These are phyloP conservation scores for Aspergillus egyptiacus DNA, from an alignment of 495 filamentous ascomycete species.

Conservation along the genomic window DNA sequence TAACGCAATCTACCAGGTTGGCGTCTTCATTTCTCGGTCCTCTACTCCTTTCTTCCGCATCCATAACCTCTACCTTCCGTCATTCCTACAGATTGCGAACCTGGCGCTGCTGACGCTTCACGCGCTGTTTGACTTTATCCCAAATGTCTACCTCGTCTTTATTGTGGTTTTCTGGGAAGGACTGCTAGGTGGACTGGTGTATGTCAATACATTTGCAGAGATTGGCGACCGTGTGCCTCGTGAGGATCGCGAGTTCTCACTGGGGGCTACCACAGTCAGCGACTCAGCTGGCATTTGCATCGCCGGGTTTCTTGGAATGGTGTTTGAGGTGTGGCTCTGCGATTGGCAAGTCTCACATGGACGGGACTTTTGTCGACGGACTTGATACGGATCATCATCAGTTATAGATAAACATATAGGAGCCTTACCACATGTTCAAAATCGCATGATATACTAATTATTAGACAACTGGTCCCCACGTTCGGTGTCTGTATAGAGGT, in stretches of 20 bases:
- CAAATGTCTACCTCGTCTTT: constrained; percentile 77
- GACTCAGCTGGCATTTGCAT: constrained; percentile 88
- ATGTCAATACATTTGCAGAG: constrained; percentile 92
- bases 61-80: constrained; percentile 72
- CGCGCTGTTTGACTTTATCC: constrained; percentile 70
- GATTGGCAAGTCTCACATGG: constrained; percentile 73
- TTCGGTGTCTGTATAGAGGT: not conserved
- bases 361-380: constrained; percentile 63
- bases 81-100: constrained; percentile 77
- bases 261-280: constrained; percentile 85
- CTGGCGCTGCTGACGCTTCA: constrained; percentile 68
- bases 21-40: constrained; percentile 90
- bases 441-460: no score
- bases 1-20: constrained; percentile 84
- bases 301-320: constrained; percentile 79
- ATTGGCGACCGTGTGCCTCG: constrained; percentile 72
- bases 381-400: not conserved
- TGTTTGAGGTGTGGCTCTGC: constrained; percentile 78
- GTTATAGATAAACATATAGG: not conserved
- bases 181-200: constrained; percentile 80
- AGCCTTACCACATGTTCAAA: no score
- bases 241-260: constrained; percentile 80
- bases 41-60: constrained; percentile 81
- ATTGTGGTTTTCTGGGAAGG: constrained; percentile 92
- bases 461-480: no score